Percentiles rank a stretch among this genome's conserved stretches.
phyloP scores from a whole-genome alignment of 768 basidiomycete genomes.

The Pulveroboletus sp. region DNA sequence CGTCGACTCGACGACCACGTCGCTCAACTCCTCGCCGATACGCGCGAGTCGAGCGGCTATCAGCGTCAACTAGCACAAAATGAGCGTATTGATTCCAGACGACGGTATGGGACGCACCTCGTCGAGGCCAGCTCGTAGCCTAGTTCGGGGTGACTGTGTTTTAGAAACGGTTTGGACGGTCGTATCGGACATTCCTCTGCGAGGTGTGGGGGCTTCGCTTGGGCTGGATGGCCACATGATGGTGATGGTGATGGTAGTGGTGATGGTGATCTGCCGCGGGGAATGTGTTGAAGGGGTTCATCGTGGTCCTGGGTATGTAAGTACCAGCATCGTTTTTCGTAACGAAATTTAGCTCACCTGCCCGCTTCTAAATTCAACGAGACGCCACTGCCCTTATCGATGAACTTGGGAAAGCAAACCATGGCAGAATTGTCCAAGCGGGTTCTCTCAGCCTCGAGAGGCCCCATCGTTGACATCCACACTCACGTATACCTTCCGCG shows the following conservation, averaged over 20 bases:
- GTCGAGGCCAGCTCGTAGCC: conserved; percentile 23
- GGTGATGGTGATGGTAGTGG: conserved; percentile 1
- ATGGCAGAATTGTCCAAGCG: conserved; percentile 25
- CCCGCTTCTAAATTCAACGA: conserved; percentile 9
- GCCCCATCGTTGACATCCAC: conserved; percentile 74
- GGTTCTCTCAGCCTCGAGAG: conserved; percentile 13
- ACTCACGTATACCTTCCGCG: conserved; percentile 84
- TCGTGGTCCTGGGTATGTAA: conserved; percentile 13
- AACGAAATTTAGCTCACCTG: conserved; percentile 19
- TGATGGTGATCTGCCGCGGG: conserved; percentile 2
- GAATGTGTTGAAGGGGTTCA: conserved; percentile 1
- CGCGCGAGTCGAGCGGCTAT: conserved; percentile 25
- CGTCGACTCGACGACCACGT: conserved; percentile 16
- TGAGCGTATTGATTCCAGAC: background rate
- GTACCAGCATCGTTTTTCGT: conserved; percentile 7
- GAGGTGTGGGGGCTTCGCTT: background rate
- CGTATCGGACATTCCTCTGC: conserved; percentile 4
- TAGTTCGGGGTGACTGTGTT: conserved; percentile 15
- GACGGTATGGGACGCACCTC: conserved; percentile 18
- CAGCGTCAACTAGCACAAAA: conserved; percentile 18
- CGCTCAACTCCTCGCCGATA: conserved; percentile 32
- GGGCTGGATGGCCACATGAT: conserved; percentile 2
- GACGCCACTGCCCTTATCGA: conserved; percentile 24
- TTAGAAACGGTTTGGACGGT: background rate
- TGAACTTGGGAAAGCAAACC: conserved; percentile 23